Evolutionary conservation across 495 filamentous ascomycete species (phyloP).

Genomic region (Alectoria sarmentosa): DNA sequence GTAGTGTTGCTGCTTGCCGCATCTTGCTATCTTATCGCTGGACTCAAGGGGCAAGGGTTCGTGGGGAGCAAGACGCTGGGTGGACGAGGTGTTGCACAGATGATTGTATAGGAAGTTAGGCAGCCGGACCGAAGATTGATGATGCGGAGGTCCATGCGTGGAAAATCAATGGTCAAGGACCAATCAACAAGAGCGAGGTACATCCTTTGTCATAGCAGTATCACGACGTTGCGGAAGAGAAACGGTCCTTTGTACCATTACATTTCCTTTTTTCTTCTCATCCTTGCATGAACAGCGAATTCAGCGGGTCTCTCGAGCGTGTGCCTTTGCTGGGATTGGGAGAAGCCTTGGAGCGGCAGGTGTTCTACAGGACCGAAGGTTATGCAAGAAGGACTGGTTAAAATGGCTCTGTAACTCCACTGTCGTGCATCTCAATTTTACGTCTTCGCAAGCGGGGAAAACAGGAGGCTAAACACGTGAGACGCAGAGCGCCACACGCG

Average conservation of each 20-base stretch:
- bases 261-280: neutral
- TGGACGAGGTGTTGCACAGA: conserved; percentile 89
- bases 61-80: conserved; percentile 95
- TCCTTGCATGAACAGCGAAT: conserved; percentile 3
- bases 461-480: neutral
- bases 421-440: neutral
- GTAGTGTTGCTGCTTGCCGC: conserved; percentile 71
- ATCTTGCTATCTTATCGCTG: conserved; percentile 77
- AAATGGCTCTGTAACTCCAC: neutral
- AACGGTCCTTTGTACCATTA: neutral
- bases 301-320: neutral
- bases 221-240: neutral
- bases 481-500: conserved; percentile 1
- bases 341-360: neutral
- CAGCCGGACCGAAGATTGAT: neutral
- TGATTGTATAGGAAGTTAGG: conserved; percentile 74
- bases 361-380: neutral
- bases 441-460: neutral
- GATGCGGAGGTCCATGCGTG: neutral
- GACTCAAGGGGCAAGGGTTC: conserved; percentile 86
- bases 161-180: neutral
- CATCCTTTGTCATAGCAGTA: neutral
- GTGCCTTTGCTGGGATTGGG: neutral
- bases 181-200: neutral
- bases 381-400: neutral